These are phyloP conservation scores for Colletotrichum lupini DNA, from an alignment of 2,329 filamentous ascomycete genomes.

Conservation along the genomic window DNA sequence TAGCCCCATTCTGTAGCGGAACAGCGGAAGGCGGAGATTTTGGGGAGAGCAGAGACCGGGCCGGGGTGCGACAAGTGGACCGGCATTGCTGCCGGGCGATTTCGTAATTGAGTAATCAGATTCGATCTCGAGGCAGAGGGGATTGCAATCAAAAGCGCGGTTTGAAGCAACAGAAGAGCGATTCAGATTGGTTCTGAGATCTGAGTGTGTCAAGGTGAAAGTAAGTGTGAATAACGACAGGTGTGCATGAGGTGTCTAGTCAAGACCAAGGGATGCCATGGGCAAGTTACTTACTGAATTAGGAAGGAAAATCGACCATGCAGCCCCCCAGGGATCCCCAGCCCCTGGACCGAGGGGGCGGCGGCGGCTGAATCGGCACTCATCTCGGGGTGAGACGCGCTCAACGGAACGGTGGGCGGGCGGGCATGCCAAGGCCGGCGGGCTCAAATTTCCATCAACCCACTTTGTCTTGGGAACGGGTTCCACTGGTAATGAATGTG, in stretches of 20 bases:
- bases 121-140: not conserved
- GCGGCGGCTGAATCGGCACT: not conserved
- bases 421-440: not conserved
- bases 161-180: too few species aligned
- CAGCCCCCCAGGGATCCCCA: not conserved
- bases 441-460: not conserved
- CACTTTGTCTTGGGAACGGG: not conserved
- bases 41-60: not conserved
- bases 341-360: not conserved
- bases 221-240: not conserved
- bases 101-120: too few species aligned
- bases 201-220: not conserved
- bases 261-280: not conserved
- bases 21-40: not conserved
- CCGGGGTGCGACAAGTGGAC: not conserved
- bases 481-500: not conserved
- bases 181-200: not conserved
- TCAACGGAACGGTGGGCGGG: not conserved
- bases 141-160: not conserved
- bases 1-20: conserved; percentile 12
- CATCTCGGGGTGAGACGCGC: not conserved
- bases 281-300: not conserved
- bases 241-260: not conserved
- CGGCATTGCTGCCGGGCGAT: not conserved
- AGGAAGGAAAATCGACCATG: not conserved